Base-by-base conservation (phyloP, 2,329 filamentous ascomycete species). In the Paecilomyces variotii region DNA sequence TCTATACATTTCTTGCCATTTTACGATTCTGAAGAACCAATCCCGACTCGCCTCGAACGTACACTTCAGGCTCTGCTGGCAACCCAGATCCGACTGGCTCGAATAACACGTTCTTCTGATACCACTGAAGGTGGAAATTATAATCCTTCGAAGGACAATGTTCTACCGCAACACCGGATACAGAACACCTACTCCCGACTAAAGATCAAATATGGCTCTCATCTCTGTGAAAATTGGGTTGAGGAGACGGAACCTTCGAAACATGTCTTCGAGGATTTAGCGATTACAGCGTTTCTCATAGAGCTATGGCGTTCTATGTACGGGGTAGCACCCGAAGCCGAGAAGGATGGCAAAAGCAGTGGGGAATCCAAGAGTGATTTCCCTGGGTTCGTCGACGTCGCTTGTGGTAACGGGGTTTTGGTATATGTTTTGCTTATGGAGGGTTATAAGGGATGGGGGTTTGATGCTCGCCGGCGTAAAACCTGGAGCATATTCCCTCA, bases 231-330 rank as follows among this genome's bases (percentile, higher is more conserved):
- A n/a, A 77, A 75, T 1, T 99, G 93, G 94, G 86, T 86, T 12
- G 94, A 97, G 76, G 82, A 83, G 56, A 97, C 92, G 0, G 91
- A 96, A 69, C 90, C 92, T 0, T 79, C 80, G 14, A 99, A 97
- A 72, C 92, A 97, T 69, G 91, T 97, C 2, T 97, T 97, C 73
- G 94, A 99, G 71, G 93, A 97, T 70, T 77, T 99, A 24, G 84
- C 86, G 3, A 97, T 99, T 62, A 89, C 93, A 0, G 89, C 93
- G 0, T 99, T 97, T 67, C 78, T 97, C 56, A 90, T 97, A 27
- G 92, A 97, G 76, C 77, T 97, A 1, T 99, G 94, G 94, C 76
- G 78, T 11, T 85, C 88, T 59, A 93, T 96, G 86, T 97, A 97
- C 70, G 71, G 71, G 0, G 65, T 65, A 14, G 59, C 62, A 2